Evolutionary conservation across 2,329 filamentous ascomycete genomes (phyloP).

Genomic region (Podosphaera fusca): DNA sequence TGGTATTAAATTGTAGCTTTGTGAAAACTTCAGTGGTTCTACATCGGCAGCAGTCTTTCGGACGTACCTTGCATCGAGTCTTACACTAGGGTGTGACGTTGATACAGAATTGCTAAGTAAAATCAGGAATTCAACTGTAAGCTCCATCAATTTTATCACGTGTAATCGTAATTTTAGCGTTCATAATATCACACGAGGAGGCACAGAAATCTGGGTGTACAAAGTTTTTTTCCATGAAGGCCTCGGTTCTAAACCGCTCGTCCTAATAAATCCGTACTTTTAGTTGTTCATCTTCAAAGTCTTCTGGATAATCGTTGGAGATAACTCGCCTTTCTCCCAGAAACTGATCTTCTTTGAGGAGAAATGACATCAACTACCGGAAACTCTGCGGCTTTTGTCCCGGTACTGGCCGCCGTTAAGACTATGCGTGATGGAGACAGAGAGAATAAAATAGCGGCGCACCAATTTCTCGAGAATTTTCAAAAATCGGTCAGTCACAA

Average conservation of each 20-base stretch:
- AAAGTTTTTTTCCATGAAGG: not conserved
- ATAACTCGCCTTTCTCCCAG: not conserved
- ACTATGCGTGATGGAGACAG: slow-evolving; percentile 77
- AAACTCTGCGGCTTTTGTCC: slow-evolving; percentile 48
- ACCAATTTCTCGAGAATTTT: slow-evolving; percentile 79
- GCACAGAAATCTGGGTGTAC: not conserved
- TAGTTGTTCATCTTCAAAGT: not conserved
- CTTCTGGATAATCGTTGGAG: not conserved
- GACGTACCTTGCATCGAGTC: too few relatives aligned
- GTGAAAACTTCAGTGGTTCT: too few relatives aligned
- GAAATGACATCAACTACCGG: slow-evolving; percentile 28
- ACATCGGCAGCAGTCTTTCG: too few relatives aligned
- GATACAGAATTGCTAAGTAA: too few relatives aligned
- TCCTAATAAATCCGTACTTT: not conserved
- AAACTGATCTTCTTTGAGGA: not conserved
- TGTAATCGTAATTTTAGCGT: not conserved
- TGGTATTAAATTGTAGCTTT: too few relatives aligned
- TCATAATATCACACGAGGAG: not conserved
- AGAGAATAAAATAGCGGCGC: slow-evolving; percentile 68
- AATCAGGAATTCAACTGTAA: too few relatives aligned
- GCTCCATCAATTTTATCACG: not conserved
- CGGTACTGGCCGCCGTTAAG: slow-evolving; percentile 68
- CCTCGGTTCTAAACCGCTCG: not conserved
- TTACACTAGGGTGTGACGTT: too few relatives aligned
- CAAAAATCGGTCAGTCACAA: slow-evolving; percentile 71